phyloP scores from a whole-genome alignment of 345 rosid species.

The Hibiscus mutabilis region DNA sequence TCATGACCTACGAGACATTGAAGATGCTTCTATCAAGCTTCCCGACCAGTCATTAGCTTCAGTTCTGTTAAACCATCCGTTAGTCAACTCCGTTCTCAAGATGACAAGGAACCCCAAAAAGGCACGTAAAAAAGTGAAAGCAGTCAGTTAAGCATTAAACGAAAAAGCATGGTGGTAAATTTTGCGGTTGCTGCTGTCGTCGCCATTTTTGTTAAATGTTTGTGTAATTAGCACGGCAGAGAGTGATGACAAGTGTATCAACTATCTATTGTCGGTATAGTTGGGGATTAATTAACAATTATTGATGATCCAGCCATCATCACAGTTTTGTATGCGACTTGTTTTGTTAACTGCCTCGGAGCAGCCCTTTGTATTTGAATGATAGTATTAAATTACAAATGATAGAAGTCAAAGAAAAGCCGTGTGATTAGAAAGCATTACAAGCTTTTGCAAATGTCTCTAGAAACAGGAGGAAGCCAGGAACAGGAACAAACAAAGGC shows the following conservation, averaged over 20 bases:
- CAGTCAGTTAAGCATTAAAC: background rate
- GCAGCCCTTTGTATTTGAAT: background rate
- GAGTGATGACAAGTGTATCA: constrained; percentile 11
- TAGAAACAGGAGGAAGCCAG: too few relatives aligned
- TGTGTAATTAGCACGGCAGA: constrained; percentile 18
- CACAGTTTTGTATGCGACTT: constrained; percentile 10
- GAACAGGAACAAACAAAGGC: too few relatives aligned
- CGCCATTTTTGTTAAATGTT: constrained; percentile 22
- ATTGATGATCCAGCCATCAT: constrained; percentile 13
- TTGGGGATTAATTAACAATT: constrained; percentile 9
- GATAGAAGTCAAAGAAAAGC: background rate
- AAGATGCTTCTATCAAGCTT: constrained; percentile 43
- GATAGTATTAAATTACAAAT: background rate
- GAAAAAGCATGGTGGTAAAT: constrained; percentile 35
- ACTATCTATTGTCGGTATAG: background rate
- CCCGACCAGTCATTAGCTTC: constrained; percentile 24
- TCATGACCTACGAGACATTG: constrained; percentile 80
- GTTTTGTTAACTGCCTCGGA: background rate
- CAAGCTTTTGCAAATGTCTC: too few relatives aligned
- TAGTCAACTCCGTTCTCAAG: constrained; percentile 5
- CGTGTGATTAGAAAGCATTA: background rate
- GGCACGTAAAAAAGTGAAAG: background rate
- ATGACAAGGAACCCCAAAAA: background rate
- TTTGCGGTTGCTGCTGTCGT: constrained; percentile 40
- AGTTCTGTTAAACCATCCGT: background rate